phyloP scores from a whole-genome alignment of 805 yeast species.

The Metschnikowia noctiluminum region DNA sequence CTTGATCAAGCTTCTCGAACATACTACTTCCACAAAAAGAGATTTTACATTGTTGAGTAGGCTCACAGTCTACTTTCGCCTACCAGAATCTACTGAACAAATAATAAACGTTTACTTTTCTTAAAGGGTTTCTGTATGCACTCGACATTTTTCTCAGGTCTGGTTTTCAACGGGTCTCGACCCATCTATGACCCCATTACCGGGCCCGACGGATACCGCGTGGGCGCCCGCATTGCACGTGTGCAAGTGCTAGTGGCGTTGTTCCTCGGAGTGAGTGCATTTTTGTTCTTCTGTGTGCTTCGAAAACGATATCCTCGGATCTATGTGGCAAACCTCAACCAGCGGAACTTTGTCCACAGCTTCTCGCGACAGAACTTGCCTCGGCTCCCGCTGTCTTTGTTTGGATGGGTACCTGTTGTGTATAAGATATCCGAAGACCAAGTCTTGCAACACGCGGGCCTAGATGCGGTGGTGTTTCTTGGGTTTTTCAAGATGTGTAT shows the following conservation, averaged over 20 bases:
- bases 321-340: slow-evolving; percentile 73
- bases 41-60: too few relatives aligned
- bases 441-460: slow-evolving; percentile 83
- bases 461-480: slow-evolving; percentile 89
- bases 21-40: too few relatives aligned
- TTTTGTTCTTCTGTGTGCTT: slow-evolving; percentile 65
- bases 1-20: too few relatives aligned
- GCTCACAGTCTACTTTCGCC: too few relatives aligned
- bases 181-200: slow-evolving; percentile 20
- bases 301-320: slow-evolving; percentile 75
- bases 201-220: slow-evolving; percentile 16
- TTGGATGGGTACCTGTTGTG: slow-evolving; percentile 79
- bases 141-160: background rate
- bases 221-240: slow-evolving; percentile 55
- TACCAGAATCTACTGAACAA: too few relatives aligned
- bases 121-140: background rate
- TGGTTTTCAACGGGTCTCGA: slow-evolving; percentile 5
- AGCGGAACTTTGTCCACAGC: slow-evolving; percentile 43
- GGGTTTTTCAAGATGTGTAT: slow-evolving; percentile 90
- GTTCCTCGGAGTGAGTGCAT: slow-evolving; percentile 64
- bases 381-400: slow-evolving; percentile 53
- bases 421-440: slow-evolving; percentile 67
- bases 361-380: slow-evolving; percentile 54
- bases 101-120: too few relatives aligned
- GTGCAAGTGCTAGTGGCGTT: slow-evolving; percentile 74